phyloP scores from a whole-genome alignment of 345 rosid genomes.

The Ceriops decandra region DNA sequence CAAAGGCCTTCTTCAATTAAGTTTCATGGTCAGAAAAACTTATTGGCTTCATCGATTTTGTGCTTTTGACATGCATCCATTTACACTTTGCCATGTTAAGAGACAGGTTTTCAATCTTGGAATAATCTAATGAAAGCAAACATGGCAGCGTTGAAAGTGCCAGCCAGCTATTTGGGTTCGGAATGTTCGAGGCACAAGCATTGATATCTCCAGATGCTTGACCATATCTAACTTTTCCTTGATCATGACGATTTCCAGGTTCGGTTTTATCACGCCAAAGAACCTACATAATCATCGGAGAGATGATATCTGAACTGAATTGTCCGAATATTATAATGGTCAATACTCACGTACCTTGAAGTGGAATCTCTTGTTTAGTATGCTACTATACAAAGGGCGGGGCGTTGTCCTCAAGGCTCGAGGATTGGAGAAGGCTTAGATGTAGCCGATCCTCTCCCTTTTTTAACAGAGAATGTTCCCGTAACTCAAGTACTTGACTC shows the following conservation, averaged over 20 bases:
- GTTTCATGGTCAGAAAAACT: too few species aligned
- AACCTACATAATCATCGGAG: too few species aligned
- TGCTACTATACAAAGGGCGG: too few species aligned
- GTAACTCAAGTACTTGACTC: too few species aligned
- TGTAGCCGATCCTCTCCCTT: too few species aligned
- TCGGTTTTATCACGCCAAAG: too few species aligned
- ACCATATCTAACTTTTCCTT: background rate
- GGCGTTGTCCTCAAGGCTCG: too few species aligned
- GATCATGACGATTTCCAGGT: conserved; percentile 6
- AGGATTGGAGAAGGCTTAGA: too few species aligned
- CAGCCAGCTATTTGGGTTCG: background rate
- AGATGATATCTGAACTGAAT: background rate
- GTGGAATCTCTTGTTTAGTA: too few species aligned
- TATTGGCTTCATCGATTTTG: background rate
- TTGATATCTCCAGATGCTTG: conserved; percentile 13
- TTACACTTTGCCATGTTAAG: background rate
- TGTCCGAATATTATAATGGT: too few species aligned
- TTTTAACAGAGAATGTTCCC: background rate
- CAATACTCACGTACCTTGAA: too few species aligned
- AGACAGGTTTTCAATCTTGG: background rate
- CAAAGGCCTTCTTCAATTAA: background rate
- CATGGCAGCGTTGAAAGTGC: conserved; percentile 14
- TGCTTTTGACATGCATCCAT: background rate
- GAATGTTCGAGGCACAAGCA: conserved; percentile 5
- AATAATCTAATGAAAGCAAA: background rate